Conservation (phyloP, 1,284 basidiomycete genomes). For the Malassezia japonica region DNA sequence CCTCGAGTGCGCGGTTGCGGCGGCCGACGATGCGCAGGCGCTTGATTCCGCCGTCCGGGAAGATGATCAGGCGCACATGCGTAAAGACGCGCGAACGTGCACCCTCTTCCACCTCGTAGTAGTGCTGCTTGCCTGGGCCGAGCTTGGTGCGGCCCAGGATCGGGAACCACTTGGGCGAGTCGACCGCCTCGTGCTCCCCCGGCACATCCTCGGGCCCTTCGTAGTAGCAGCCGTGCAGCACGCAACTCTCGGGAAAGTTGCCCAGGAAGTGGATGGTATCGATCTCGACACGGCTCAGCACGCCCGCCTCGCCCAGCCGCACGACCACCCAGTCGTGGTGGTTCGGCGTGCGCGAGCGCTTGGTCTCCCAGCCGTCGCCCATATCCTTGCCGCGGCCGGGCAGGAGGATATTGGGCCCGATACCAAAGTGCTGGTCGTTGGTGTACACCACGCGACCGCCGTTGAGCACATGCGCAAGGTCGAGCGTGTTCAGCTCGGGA, state of each 20-base stretch:
- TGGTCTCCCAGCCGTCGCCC: conserved; percentile 98
- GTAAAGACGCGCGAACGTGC: conserved; percentile 55
- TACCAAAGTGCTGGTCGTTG: conserved; percentile 84
- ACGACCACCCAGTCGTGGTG: conserved; percentile 87
- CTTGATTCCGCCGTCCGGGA: conserved; percentile 92
- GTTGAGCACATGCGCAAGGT: conserved; percentile 80
- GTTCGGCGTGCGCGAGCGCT: conserved; percentile 66
- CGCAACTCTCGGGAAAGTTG: conserved; percentile 76
- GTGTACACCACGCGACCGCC: conserved; percentile 69
- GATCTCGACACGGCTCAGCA: conserved; percentile 69
- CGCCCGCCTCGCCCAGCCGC: conserved; percentile 60
- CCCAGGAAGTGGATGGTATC: conserved; percentile 94
- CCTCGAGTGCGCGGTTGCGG: conserved; percentile 48
- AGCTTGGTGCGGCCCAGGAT: conserved; percentile 70
- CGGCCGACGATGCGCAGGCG: conserved; percentile 72
- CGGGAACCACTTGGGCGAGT: conserved; percentile 57
- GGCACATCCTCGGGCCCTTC: conserved; percentile 27
- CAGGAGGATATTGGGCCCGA: conserved; percentile 78
- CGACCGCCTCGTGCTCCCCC: conserved; percentile 10
- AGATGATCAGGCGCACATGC: conserved; percentile 78
- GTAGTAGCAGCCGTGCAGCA: conserved; percentile 61
- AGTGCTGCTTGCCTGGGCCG: conserved; percentile 81
- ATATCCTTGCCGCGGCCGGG: conserved; percentile 82
- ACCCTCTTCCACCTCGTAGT: conserved; percentile 61
- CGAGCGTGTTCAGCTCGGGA: conserved; percentile 52